Evolutionary conservation across 495 filamentous ascomycete species (phyloP).

Genomic region (Penicillium argentinense): DNA sequence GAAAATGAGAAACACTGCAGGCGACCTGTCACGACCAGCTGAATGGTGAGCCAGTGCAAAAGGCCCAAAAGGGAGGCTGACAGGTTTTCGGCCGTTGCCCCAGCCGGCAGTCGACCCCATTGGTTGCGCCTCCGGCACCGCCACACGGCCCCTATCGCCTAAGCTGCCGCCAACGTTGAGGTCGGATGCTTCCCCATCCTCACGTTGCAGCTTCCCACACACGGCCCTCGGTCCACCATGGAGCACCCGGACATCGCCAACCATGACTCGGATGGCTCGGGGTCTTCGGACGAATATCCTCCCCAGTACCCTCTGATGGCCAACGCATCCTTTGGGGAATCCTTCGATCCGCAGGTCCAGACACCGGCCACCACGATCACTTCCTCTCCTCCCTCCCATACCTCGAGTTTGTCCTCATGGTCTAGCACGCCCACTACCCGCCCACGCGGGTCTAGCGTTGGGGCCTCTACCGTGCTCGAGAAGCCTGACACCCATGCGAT

Average conservation of each 20-base stretch:
- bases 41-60: too few relatives aligned
- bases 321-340: slow-evolving; percentile 40
- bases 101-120: slow-evolving; percentile 4
- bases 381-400: slow-evolving; percentile 42
- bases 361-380: slow-evolving; percentile 43
- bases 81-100: too few relatives aligned
- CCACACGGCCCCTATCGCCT: slow-evolving; percentile 30
- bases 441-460: slow-evolving; percentile 44
- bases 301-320: slow-evolving; percentile 45
- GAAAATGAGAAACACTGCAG: slow-evolving; percentile 2
- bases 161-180: slow-evolving; percentile 1
- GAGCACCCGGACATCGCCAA: slow-evolving; percentile 55
- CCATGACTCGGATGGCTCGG: slow-evolving; percentile 65
- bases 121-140: slow-evolving; percentile 23
- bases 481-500: slow-evolving; percentile 32
- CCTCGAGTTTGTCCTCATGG: slow-evolving; percentile 43
- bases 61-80: too few relatives aligned
- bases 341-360: slow-evolving; percentile 37
- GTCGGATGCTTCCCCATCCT: slow-evolving; percentile 6
- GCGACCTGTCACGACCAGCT: slow-evolving; percentile 4
- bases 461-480: slow-evolving; percentile 32
- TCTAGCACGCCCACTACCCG: slow-evolving; percentile 35
- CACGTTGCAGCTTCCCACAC: slow-evolving; percentile 12
- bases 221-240: slow-evolving; percentile 40
- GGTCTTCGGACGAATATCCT: slow-evolving; percentile 59